Conservation (phyloP, 2,329 filamentous ascomycete species). For the Trichoderma sp. region DNA sequence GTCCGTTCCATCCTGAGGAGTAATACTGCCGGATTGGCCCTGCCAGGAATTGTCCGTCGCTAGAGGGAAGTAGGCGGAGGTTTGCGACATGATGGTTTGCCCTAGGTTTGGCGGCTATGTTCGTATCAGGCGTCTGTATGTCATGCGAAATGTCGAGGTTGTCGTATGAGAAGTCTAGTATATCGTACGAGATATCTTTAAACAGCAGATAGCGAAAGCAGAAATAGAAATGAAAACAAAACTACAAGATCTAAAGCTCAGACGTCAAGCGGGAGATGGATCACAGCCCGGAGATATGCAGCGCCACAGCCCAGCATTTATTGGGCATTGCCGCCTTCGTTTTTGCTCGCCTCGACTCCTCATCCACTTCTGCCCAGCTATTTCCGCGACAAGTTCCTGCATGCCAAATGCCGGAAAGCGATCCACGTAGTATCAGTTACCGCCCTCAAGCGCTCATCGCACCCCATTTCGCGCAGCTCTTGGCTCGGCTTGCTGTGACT, state of each 20-base stretch:
- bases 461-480: slow-evolving; percentile 7
- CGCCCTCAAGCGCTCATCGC: slow-evolving; percentile 23
- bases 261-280: neutral
- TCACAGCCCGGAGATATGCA: slow-evolving; percentile 2
- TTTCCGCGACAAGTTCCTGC: slow-evolving; percentile 26
- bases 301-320: slow-evolving; percentile 19
- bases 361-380: neutral
- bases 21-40: slow-evolving; percentile 41
- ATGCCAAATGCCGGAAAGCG: slow-evolving; percentile 10
- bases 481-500: slow-evolving; percentile 11
- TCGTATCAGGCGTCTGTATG: slow-evolving; percentile 2
- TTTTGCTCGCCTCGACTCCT: neutral
- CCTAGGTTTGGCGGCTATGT: neutral
- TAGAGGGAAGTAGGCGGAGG: slow-evolving; percentile 41
- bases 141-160: neutral
- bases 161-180: slow-evolving; percentile 7
- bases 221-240: slow-evolving; percentile 20
- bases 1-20: slow-evolving; percentile 52
- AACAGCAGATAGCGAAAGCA: neutral
- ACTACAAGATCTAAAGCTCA: neutral
- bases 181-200: slow-evolving; percentile 21
- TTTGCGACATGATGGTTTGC: slow-evolving; percentile 42
- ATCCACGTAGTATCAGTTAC: slow-evolving; percentile 27
- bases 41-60: slow-evolving; percentile 41
- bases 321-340: neutral